Evolutionary conservation across 106 monocot genomes (phyloP).

Genomic region (Acorus gramineus): DNA sequence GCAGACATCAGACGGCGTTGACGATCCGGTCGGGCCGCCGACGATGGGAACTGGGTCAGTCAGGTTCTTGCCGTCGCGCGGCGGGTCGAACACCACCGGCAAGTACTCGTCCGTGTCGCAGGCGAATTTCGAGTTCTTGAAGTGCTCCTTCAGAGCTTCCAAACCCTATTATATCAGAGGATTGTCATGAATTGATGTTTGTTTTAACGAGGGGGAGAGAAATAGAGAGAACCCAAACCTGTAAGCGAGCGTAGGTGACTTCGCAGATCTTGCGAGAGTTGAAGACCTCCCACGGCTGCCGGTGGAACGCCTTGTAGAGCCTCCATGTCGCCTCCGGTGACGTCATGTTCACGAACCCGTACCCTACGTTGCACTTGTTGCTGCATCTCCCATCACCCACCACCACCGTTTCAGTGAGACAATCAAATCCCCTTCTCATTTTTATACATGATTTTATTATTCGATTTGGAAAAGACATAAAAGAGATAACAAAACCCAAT

Average conservation of each 20-base stretch:
- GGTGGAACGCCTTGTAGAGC: constrained; percentile 80
- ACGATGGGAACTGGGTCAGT: constrained; percentile 61
- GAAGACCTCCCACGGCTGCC: constrained; percentile 95
- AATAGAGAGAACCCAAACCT: constrained; percentile 25
- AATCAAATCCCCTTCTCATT: not conserved
- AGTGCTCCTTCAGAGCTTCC: constrained; percentile 92
- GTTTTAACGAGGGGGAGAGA: not conserved
- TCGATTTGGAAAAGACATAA: no score
- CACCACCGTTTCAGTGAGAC: not conserved
- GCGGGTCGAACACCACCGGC: constrained; percentile 86
- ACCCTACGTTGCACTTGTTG: constrained; percentile 99
- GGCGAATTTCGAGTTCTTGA: constrained; percentile 85
- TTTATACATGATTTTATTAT: constrained; percentile 8
- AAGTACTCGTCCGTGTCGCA: constrained; percentile 98
- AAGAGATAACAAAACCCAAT: no score
- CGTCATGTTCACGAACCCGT: constrained; percentile 94
- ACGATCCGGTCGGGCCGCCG: constrained; percentile 16
- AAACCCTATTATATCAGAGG: constrained; percentile 54
- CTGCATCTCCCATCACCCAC: constrained; percentile 16
- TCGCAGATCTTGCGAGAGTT: constrained; percentile 98
- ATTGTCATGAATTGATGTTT: not conserved
- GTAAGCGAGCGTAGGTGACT: constrained; percentile 91
- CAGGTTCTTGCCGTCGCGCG: constrained; percentile 65
- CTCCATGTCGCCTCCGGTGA: constrained; percentile 82
- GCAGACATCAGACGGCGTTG: not conserved